Percentiles rank a stretch among this genome's conserved stretches.
Evolutionary conservation across 2,329 filamentous ascomycete genomes (phyloP).

Genomic region (Hymenoscyphus scutula): DNA sequence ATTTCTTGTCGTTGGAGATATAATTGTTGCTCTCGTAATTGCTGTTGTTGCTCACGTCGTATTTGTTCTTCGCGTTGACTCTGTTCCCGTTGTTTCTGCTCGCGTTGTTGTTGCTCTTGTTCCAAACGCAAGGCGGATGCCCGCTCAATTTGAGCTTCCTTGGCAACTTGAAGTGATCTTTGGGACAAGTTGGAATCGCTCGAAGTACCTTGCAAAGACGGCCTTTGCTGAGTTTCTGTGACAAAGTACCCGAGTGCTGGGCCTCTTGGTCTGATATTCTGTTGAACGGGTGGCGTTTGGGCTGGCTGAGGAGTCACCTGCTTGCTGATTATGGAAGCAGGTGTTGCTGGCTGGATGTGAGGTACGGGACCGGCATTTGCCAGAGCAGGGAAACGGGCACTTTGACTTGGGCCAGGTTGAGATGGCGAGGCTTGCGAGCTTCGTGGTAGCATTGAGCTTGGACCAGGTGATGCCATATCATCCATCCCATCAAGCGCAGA

Average conservation of each 20-base stretch:
- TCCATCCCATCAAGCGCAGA: conserved; percentile 48
- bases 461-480: conserved; percentile 28
- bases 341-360: conserved; percentile 29
- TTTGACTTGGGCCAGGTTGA: conserved; percentile 24
- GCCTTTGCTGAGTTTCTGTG: conserved; percentile 26
- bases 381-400: conserved; percentile 33
- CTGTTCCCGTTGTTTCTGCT: too few species aligned
- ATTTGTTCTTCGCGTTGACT: conserved; percentile 26
- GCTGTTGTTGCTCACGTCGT: conserved; percentile 12
- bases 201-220: conserved; percentile 24
- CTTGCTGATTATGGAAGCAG: conserved; percentile 29
- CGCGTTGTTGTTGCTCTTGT: conserved; percentile 25
- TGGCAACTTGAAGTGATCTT: conserved; percentile 30
- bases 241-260: conserved; percentile 34
- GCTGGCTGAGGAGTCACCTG: conserved; percentile 29
- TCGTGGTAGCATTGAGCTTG: conserved; percentile 25
- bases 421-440: conserved; percentile 32
- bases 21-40: conserved; percentile 7
- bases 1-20: conserved; percentile 20
- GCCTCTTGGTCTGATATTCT: conserved; percentile 28
- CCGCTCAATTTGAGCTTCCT: conserved; percentile 34
- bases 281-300: conserved; percentile 22
- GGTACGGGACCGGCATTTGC: conserved; percentile 36
- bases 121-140: conserved; percentile 31
- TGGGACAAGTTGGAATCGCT: conserved; percentile 25